Conservation (phyloP, 306 rosid species). For the Gillenia trifoliata region DNA sequence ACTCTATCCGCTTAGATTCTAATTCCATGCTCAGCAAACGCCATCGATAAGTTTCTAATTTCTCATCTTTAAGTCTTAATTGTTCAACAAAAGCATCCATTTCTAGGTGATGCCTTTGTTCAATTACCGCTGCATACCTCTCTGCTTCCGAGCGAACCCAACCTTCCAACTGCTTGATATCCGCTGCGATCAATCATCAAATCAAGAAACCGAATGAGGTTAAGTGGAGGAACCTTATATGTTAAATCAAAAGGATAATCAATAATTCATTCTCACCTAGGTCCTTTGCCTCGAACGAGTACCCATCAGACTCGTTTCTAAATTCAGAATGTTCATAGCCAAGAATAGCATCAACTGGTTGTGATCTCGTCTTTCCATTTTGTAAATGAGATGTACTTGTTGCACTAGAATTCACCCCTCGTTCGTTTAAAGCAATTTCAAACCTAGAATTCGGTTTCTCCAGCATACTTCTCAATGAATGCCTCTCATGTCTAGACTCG, state of each 20-base stretch:
- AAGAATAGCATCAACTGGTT: conserved; percentile 21
- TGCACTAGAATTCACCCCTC: conserved; percentile 35
- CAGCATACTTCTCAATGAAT: conserved; percentile 71
- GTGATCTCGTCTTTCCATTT: conserved; percentile 24
- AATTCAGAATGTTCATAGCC: conserved; percentile 27
- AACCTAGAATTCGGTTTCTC: conserved; percentile 48
- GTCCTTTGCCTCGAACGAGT: conserved; percentile 42
- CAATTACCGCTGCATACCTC: conserved; percentile 60
- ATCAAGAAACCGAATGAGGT: no score
- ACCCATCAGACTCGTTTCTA: conserved; percentile 33
- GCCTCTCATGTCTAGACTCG: conserved; percentile 74
- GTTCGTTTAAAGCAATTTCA: conserved; percentile 45
- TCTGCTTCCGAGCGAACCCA: conserved; percentile 83
- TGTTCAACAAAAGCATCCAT: conserved; percentile 93
- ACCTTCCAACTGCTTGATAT: conserved; percentile 66
- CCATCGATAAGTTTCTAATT: conserved; percentile 78
- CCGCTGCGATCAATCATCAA: conserved; percentile 31
- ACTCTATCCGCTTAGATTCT: conserved; percentile 72
- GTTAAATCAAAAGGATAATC: not conserved
- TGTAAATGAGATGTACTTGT: conserved; percentile 43
- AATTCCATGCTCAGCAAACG: conserved; percentile 71
- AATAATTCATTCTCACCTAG: conserved; percentile 43
- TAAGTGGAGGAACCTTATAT: no score
- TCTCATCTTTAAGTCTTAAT: conserved; percentile 80
- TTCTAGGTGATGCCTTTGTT: conserved; percentile 81